Percentiles rank a stretch among this genome's conserved stretches.
These are phyloP conservation scores for Botrytis cinerea DNA, from an alignment of 2,329 filamentous ascomycete species.

Conservation along the genomic window DNA sequence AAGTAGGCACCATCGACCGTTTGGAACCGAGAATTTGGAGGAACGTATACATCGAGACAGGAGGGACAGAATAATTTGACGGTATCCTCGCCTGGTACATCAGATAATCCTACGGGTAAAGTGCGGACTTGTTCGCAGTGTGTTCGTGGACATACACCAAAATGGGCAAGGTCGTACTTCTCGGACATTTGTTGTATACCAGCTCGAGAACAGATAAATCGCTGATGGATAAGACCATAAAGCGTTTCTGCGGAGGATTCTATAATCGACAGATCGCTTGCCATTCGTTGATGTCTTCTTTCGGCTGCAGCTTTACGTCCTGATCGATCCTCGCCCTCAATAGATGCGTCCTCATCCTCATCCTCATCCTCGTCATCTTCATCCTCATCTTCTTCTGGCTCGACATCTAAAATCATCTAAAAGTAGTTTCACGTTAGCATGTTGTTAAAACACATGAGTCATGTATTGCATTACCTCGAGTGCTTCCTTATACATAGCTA, in stretches of 20 bases:
- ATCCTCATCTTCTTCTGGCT: constrained; percentile 91
- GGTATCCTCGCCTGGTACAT: constrained; percentile 94
- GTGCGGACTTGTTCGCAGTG: constrained; percentile 89
- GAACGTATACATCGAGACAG: constrained; percentile 95
- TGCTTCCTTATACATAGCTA: constrained; percentile 98
- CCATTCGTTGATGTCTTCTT: constrained; percentile 79
- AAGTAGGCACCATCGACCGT: constrained; percentile 98
- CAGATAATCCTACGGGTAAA: constrained; percentile 88
- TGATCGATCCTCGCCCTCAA: constrained; percentile 60
- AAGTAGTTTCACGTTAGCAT: constrained; percentile 26
- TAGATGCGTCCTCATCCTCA: constrained; percentile 68
- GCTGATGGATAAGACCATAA: constrained; percentile 96
- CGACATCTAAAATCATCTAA: constrained; percentile 95
- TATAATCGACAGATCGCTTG: constrained; percentile 91
- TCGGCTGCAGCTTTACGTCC: constrained; percentile 54
- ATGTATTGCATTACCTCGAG: constrained; percentile 62
- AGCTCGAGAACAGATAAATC: constrained; percentile 93
- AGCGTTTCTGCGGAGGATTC: constrained; percentile 98
- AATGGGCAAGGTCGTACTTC: constrained; percentile 97
- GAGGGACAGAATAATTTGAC: constrained; percentile 98
- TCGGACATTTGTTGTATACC: constrained; percentile 99
- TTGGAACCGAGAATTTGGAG: constrained; percentile 95
- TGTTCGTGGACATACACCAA: constrained; percentile 92
- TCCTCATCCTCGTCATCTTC: constrained; percentile 72
- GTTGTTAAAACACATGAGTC: background rate